Percentiles rank a stretch among this genome's conserved stretches.
Evolutionary conservation across 768 basidiomycete species (phyloP).

Genomic region (Mycena rebaudengoi): DNA sequence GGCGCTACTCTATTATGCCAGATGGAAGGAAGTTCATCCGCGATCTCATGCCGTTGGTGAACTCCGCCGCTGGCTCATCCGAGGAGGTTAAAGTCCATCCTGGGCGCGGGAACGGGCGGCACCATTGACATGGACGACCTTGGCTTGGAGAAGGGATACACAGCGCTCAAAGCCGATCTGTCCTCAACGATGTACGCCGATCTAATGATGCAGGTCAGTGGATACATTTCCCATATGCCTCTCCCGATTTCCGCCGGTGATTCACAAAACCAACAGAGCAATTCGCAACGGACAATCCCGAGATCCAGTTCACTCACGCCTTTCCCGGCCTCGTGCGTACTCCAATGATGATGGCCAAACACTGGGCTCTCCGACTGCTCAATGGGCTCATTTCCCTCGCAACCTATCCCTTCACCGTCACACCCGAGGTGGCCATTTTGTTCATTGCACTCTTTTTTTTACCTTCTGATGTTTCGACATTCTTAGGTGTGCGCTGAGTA

Average conservation of each 20-base stretch:
- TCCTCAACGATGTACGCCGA: slow-evolving; percentile 43
- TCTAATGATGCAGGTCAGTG: slow-evolving; percentile 43
- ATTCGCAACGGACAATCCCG: slow-evolving; percentile 41
- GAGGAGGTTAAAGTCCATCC: slow-evolving; percentile 49
- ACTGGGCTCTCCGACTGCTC: slow-evolving; percentile 18
- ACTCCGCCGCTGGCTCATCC: slow-evolving; percentile 40
- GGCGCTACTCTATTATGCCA: slow-evolving; percentile 47
- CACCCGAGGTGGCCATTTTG: slow-evolving; percentile 23
- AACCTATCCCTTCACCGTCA: slow-evolving; percentile 20
- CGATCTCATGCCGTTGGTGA: slow-evolving; percentile 44
- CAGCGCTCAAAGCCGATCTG: slow-evolving; percentile 30
- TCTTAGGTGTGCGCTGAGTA: slow-evolving; percentile 24
- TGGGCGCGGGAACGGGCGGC: slow-evolving; percentile 40
- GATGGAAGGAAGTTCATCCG: slow-evolving; percentile 50
- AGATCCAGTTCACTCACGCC: slow-evolving; percentile 45
- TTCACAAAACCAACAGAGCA: slow-evolving; percentile 27
- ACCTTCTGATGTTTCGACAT: not conserved
- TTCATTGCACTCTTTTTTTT: not conserved
- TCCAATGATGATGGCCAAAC: slow-evolving; percentile 28
- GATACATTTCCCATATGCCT: too few species aligned
- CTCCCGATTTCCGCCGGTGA: not conserved
- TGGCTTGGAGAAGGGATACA: slow-evolving; percentile 44
- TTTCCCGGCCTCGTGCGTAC: slow-evolving; percentile 48
- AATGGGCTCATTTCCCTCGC: slow-evolving; percentile 17
- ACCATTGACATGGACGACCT: slow-evolving; percentile 45